Percentiles rank a stretch among this genome's conserved stretches.
These are phyloP conservation scores for Kodamaea derodonti DNA, from an alignment of 1,139 yeast genomes.

Conservation along the genomic window DNA sequence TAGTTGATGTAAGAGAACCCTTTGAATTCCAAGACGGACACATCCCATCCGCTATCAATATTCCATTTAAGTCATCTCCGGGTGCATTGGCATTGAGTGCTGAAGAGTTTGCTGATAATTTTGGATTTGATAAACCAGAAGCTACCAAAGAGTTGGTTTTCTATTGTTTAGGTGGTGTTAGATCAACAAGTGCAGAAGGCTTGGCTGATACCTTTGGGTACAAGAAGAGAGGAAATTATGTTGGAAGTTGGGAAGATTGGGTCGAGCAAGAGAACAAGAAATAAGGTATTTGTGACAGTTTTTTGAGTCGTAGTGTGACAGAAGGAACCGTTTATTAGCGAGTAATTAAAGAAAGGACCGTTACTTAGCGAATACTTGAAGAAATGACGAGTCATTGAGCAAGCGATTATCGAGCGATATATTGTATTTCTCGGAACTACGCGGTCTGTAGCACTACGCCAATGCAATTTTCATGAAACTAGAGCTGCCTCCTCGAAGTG, in stretches of 20 bases:
- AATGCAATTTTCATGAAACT: too few relatives aligned
- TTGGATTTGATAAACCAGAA: conserved; percentile 81
- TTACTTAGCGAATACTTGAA: too few relatives aligned
- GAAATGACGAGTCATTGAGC: too few relatives aligned
- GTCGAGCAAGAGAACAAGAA: conserved; percentile 41
- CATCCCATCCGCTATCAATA: conserved; percentile 80
- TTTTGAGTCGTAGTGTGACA: neutral
- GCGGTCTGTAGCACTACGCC: too few relatives aligned
- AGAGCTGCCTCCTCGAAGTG: too few relatives aligned
- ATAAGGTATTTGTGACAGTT: too few relatives aligned
- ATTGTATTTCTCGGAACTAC: too few relatives aligned
- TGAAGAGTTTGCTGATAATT: conserved; percentile 76
- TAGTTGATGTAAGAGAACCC: conserved; percentile 93
- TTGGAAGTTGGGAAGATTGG: conserved; percentile 91
- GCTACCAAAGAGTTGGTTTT: conserved; percentile 72
- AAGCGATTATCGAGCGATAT: too few relatives aligned
- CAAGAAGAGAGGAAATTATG: conserved; percentile 68
- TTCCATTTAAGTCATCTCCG: conserved; percentile 88
- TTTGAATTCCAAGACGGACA: conserved; percentile 66
- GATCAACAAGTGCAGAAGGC: conserved; percentile 89
- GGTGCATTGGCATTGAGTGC: conserved; percentile 82
- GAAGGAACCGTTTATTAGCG: too few relatives aligned
- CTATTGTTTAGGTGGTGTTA: conserved; percentile 90
- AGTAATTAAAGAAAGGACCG: too few relatives aligned
- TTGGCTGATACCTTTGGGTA: conserved; percentile 90